Conservation (phyloP, 495 filamentous ascomycete genomes). For the Margaritispora aquatica region DNA sequence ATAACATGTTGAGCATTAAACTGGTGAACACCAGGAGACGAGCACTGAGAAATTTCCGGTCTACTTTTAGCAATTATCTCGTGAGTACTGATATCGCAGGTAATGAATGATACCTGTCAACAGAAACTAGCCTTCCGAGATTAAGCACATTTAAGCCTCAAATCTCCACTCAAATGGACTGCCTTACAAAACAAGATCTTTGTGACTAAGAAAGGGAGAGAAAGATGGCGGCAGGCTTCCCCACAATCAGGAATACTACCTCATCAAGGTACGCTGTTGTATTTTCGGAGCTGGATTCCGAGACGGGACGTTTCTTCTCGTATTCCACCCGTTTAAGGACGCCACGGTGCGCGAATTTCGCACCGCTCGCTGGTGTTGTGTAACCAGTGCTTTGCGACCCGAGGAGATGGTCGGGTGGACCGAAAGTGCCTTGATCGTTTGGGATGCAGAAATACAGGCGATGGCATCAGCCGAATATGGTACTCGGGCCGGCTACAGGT, state of each 20-base stretch:
- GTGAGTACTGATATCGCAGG: too few species aligned
- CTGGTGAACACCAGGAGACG: too few species aligned
- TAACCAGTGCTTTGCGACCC: too few species aligned
- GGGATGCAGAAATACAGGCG: background rate
- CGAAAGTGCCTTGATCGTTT: too few species aligned
- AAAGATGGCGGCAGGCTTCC: background rate
- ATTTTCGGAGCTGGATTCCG: background rate
- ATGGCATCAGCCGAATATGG: background rate
- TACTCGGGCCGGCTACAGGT: background rate
- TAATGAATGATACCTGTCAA: too few species aligned
- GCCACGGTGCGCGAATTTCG: background rate
- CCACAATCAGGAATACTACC: background rate
- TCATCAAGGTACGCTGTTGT: background rate
- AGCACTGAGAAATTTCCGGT: too few species aligned
- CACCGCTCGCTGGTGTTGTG: background rate
- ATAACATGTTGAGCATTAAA: too few species aligned
- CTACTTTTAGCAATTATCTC: too few species aligned
- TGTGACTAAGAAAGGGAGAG: background rate
- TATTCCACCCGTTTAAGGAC: background rate
- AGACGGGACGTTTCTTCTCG: background rate
- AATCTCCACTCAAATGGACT: background rate
- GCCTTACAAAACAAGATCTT: background rate
- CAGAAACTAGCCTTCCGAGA: too few species aligned
- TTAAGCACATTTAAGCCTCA: too few species aligned
- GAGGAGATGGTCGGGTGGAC: too few species aligned